A percentile compares a stretch with the other conserved stretches of the same genome.
Evolutionary conservation across 805 yeast species (phyloP).

Genomic region (Candida tallmaniae): DNA sequence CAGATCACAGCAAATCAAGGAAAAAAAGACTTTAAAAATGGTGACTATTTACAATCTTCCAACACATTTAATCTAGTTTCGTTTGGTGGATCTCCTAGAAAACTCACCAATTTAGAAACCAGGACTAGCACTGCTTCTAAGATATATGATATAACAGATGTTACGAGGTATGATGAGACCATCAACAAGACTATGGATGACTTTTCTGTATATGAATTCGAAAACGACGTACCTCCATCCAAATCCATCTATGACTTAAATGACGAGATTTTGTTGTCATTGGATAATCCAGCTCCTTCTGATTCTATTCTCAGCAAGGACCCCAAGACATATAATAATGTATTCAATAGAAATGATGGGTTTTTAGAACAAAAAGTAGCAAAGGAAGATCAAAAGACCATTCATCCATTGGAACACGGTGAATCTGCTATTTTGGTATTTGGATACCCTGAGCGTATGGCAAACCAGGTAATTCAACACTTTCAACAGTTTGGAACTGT

Average conservation of each 20-base stretch:
- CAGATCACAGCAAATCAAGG: constrained; percentile 25
- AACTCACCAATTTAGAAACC: constrained; percentile 14
- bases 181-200: constrained; percentile 29
- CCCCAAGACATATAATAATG: constrained; percentile 43
- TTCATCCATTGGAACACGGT: constrained; percentile 23
- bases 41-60: constrained; percentile 10
- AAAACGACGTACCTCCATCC: constrained; percentile 45
- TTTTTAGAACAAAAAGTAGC: constrained; percentile 1
- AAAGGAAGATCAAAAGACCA: constrained; percentile 5
- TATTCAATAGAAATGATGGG: constrained; percentile 33
- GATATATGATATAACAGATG: constrained; percentile 19
- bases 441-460: constrained; percentile 80
- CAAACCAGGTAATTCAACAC: constrained; percentile 62
- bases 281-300: constrained; percentile 28
- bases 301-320: constrained; percentile 43
- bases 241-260: constrained; percentile 47
- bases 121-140: constrained; percentile 12
- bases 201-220: constrained; percentile 16
- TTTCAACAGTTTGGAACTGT: constrained; percentile 78
- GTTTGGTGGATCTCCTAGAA: constrained; percentile 31
- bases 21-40: constrained; percentile 10
- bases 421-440: constrained; percentile 77
- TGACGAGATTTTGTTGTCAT: constrained; percentile 36
- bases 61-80: constrained; percentile 31
- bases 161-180: constrained; percentile 24